Evolutionary conservation across 345 rosid species (phyloP).

Genomic region (Salix arbutifolia): DNA sequence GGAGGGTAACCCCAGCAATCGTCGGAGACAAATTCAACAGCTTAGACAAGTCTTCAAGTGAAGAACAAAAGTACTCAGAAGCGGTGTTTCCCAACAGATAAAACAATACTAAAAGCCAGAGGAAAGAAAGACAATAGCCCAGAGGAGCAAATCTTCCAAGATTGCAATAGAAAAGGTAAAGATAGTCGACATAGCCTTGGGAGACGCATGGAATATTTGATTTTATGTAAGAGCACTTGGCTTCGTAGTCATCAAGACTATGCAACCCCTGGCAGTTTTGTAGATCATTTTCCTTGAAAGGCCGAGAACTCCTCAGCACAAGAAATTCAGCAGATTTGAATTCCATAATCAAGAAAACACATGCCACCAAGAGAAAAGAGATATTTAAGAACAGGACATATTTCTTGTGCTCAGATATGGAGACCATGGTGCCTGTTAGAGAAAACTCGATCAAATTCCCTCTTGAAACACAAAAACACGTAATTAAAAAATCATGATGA

Average conservation of each 20-base stretch:
- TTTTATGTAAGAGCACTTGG: constrained; percentile 31
- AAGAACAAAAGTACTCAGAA: constrained; percentile 81
- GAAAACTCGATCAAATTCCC: constrained; percentile 9
- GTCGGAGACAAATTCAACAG: constrained; percentile 72
- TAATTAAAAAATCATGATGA: constrained; percentile 2
- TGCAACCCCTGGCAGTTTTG: constrained; percentile 30
- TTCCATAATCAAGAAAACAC: constrained; percentile 21
- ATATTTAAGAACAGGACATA: constrained; percentile 35
- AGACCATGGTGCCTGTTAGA: constrained; percentile 25
- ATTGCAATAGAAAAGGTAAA: constrained; percentile 62
- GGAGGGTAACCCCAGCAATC: constrained; percentile 84
- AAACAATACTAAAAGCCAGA: constrained; percentile 76
- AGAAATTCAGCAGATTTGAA: constrained; percentile 15
- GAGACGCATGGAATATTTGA: constrained; percentile 44
- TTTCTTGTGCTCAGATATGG: constrained; percentile 11
- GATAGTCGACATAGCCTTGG: constrained; percentile 68
- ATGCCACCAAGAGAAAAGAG: constrained; percentile 39
- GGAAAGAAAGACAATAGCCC: constrained; percentile 47
- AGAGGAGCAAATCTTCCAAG: constrained; percentile 44
- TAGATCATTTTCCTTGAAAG: constrained; percentile 16
- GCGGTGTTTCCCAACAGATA: constrained; percentile 85
- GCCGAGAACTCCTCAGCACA: constrained; percentile 16
- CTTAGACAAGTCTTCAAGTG: constrained; percentile 63
- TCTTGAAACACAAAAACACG: not conserved
- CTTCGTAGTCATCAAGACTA: constrained; percentile 37